These are phyloP conservation scores for Polytrichum commune DNA, from an alignment of 225 moss, liverwort and hornwort species.

Conservation along the genomic window DNA sequence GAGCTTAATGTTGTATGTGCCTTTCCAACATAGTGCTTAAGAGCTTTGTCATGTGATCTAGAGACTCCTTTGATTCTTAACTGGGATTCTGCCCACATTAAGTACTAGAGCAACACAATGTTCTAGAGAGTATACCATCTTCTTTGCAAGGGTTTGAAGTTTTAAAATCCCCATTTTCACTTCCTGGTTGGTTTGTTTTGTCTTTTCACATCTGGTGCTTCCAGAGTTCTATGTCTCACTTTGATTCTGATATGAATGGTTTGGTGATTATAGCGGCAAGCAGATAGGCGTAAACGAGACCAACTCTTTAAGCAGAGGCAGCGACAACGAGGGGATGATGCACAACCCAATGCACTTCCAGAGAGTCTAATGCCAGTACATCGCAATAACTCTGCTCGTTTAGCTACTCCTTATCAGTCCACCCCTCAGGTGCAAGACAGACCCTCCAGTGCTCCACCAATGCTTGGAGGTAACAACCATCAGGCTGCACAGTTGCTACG, in stretches of 20 bases:
- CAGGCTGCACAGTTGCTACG: slow-evolving; percentile 88
- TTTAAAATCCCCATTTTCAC: no score
- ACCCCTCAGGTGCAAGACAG: slow-evolving; percentile 59
- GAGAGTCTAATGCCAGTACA: slow-evolving; percentile 71
- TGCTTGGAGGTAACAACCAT: slow-evolving; percentile 64
- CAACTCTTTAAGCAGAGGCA: slow-evolving; percentile 68
- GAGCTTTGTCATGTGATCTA: no score
- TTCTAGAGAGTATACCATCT: no score
- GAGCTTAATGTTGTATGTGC: no score
- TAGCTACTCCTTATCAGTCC: slow-evolving; percentile 59
- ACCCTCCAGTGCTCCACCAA: slow-evolving; percentile 58
- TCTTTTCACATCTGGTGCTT: neutral
- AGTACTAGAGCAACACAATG: no score
- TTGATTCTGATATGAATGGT: neutral
- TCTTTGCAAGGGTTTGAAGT: no score
- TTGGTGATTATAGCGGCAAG: slow-evolving; percentile 71
- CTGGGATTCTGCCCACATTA: no score
- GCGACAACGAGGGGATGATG: slow-evolving; percentile 90
- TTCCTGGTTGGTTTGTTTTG: no score
- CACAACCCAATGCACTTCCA: slow-evolving; percentile 76
- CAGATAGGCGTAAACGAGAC: slow-evolving; percentile 89
- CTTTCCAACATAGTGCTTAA: no score
- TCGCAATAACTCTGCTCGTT: slow-evolving; percentile 53
- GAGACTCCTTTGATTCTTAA: no score
- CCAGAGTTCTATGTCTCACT: neutral